Base-by-base conservation (phyloP, 257 asterid species). In the Lavandula angustifolia region DNA sequence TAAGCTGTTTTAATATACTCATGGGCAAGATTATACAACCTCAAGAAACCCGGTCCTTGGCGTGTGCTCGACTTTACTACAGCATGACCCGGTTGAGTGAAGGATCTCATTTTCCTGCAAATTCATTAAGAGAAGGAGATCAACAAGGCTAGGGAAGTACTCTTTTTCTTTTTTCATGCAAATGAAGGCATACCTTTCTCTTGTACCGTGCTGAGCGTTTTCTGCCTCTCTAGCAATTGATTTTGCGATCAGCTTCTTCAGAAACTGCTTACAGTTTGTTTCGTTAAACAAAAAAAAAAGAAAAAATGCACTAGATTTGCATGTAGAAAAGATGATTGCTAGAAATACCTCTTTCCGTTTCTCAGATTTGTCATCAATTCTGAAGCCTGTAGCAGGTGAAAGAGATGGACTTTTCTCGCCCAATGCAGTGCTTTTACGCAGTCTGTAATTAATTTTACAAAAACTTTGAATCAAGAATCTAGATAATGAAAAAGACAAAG, bases 261-360 rank as follows among this genome's bases (percentile, higher is more conserved):
- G 27, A 60, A 82, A 77, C 82, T 73, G 76, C 59, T 61, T 53
- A 31, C 35, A 62, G 51, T 7, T 64, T 27, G 35, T 54, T 52
- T 49, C 52, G 46, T 57, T n/a, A n/a, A n/a, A 57, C 31, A 43
- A 9, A 35, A 40, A 54, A 16, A 22, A 12, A 16, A 29, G 9
- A 59, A n/a, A 48, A 60, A 54, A 18, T 40, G 4, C 32, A 56
- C 38, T 10, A 46, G 58, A 69, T 37, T 63, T 12, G 54, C 16
- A 60, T 57, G 55, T 4, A 69, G 18, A 75, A 46, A 60, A 40
- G 27, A 22, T 22, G 27, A 22, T 22, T 14, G 51, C 22, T 4
- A 31, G 27, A 55, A 22, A 46, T 79, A 92, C 98, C 96, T 89
- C 95, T 62, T 81, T 80, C 72, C 86, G 81, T 70, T 77, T 85